Percentiles rank a stretch among this genome's conserved stretches.
Conservation (phyloP, 768 basidiomycete species). For the Mycena venus region DNA sequence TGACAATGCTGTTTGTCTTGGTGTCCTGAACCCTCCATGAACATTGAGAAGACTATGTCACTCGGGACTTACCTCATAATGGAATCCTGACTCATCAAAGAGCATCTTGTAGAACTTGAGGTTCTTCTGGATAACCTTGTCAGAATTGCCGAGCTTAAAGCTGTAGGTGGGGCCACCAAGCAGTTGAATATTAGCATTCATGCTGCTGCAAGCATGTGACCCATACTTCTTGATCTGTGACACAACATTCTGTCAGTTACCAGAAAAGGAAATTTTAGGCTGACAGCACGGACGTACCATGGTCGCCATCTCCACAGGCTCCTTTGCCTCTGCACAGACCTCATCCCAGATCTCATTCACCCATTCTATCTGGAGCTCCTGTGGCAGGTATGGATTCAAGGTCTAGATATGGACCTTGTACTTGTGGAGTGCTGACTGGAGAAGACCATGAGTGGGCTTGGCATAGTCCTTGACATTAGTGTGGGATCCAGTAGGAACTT, state of each 20-base stretch:
- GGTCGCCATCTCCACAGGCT: constrained; percentile 8
- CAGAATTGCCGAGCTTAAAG: not conserved
- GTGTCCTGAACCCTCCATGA: too few species aligned
- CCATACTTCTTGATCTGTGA: constrained; percentile 18
- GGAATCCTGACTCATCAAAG: too few species aligned
- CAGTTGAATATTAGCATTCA: not conserved
- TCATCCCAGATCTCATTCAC: constrained; percentile 22
- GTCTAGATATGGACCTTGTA: constrained; percentile 20
- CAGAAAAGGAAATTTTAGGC: not conserved
- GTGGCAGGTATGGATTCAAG: not conserved
- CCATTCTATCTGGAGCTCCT: constrained; percentile 6
- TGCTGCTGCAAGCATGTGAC: constrained; percentile 4
- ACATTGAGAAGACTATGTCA: too few species aligned
- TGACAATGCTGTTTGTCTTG: too few species aligned
- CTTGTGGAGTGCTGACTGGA: not conserved
- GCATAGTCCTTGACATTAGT: constrained; percentile 14
- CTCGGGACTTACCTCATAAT: constrained; percentile 22
- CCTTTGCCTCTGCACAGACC: not conserved
- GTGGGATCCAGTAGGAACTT: constrained; percentile 5
- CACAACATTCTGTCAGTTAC: fast-evolving
- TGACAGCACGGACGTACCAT: not conserved
- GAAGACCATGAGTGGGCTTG: not conserved
- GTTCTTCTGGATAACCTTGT: not conserved
- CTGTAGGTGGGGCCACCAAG: not conserved
- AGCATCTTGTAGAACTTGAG: not conserved